Percentiles rank a stretch among this genome's conserved stretches.
phyloP scores from a whole-genome alignment of 176 grass and related monocot genomes.

The Cenchrus fungigraminus region DNA sequence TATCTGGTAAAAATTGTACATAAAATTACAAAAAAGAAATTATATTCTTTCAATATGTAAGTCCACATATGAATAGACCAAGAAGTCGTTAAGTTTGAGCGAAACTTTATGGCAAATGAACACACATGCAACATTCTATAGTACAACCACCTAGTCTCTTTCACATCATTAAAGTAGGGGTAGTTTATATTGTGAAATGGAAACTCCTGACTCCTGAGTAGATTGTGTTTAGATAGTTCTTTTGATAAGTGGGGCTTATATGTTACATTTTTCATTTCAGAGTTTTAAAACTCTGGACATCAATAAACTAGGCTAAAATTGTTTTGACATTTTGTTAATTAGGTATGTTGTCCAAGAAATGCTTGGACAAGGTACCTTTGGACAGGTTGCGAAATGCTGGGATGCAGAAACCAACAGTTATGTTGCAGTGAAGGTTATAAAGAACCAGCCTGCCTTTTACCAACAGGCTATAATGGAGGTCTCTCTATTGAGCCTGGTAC shows the following conservation, averaged over 20 bases:
- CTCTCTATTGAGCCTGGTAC: slow-evolving; percentile 85
- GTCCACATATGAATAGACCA: too few species aligned
- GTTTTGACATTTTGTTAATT: slow-evolving; percentile 33
- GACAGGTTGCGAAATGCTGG: slow-evolving; percentile 98
- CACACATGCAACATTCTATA: too few species aligned
- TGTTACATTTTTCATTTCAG: slow-evolving; percentile 25
- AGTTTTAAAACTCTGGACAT: background rate
- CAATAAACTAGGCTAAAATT: background rate
- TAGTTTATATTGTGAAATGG: background rate
- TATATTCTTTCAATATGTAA: too few species aligned
- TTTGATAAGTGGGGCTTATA: slow-evolving; percentile 1
- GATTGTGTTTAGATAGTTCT: slow-evolving; percentile 7
- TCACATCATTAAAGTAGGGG: too few species aligned
- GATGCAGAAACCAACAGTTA: slow-evolving; percentile 72
- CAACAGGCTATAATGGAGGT: slow-evolving; percentile 90
- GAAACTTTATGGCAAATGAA: too few species aligned
- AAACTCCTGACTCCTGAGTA: too few species aligned
- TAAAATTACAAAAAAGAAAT: too few species aligned
- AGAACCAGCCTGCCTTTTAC: slow-evolving; percentile 98
- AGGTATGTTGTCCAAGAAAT: slow-evolving; percentile 95
- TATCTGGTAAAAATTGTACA: too few species aligned
- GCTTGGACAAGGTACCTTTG: slow-evolving; percentile 99
- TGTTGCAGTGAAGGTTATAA: slow-evolving; percentile 97
- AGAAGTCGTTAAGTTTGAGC: too few species aligned
- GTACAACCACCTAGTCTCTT: too few species aligned